A percentile compares a stretch with the other conserved stretches of the same genome.
phyloP scores from a whole-genome alignment of 176 grass and related monocot species.

The Carex scoparia region DNA sequence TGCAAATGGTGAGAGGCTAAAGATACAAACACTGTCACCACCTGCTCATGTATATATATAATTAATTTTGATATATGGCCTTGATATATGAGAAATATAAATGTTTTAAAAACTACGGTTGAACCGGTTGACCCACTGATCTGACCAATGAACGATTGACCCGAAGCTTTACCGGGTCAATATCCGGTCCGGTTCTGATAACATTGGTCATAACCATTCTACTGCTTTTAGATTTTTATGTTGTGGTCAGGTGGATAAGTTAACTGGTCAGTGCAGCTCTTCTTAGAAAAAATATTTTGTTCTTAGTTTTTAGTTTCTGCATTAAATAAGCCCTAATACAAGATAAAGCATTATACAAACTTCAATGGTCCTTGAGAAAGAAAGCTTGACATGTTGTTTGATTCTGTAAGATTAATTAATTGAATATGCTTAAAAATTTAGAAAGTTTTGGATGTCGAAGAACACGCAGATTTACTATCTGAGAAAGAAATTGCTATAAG shows the following conservation, averaged over 20 bases:
- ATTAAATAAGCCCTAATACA: constrained; percentile 4
- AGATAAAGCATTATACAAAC: neutral
- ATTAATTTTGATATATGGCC: too few relatives aligned
- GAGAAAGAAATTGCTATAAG: constrained; percentile 63
- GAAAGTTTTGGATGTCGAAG: constrained; percentile 69
- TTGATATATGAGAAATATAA: too few relatives aligned
- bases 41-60: too few relatives aligned
- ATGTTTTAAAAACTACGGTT: too few relatives aligned
- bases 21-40: too few relatives aligned
- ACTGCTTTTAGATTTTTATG: neutral
- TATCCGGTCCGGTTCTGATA: too few relatives aligned
- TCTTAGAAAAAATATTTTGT: constrained; percentile 7
- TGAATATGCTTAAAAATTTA: constrained; percentile 43
- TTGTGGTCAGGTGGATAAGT: neutral
- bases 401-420: constrained; percentile 24
- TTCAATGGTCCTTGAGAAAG: neutral
- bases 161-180: too few relatives aligned
- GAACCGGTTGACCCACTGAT: too few relatives aligned
- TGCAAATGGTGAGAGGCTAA: too few relatives aligned
- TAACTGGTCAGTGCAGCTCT: neutral
- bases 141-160: too few relatives aligned
- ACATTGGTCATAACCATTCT: constrained; percentile 1
- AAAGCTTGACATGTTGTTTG: constrained; percentile 5
- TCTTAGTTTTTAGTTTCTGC: neutral
- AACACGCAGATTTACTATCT: constrained; percentile 46